Conservation (phyloP, 176 grass and related monocot species). For the Pontederia crassipes region DNA sequence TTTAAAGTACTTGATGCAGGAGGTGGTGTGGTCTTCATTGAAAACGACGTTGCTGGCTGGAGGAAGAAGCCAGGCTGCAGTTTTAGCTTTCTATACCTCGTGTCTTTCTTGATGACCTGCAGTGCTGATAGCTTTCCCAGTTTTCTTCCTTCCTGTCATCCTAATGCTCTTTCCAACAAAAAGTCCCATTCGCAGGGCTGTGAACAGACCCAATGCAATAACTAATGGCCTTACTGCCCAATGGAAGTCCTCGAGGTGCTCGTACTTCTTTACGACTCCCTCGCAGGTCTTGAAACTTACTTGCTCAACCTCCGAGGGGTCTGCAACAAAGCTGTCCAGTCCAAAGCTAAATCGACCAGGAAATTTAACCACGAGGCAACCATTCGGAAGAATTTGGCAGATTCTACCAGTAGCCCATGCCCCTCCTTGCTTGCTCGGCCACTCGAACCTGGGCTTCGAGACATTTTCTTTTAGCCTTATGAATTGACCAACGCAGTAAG, state of each 20-base stretch:
- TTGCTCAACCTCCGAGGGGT: constrained; percentile 71
- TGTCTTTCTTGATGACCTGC: constrained; percentile 19
- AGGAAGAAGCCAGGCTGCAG: no score
- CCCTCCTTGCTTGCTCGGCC: constrained; percentile 56
- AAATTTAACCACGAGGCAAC: constrained; percentile 71
- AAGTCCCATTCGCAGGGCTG: constrained; percentile 52
- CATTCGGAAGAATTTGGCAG: constrained; percentile 59
- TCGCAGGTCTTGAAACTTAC: constrained; percentile 78
- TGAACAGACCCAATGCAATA: constrained; percentile 63
- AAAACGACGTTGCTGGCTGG: no score
- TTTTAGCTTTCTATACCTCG: background rate
- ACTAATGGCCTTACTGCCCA: constrained; percentile 82
- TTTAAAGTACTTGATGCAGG: no score
- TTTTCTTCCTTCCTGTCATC: constrained; percentile 35
- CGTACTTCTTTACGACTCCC: constrained; percentile 80
- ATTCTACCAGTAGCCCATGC: constrained; percentile 53
- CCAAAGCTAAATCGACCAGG: constrained; percentile 68
- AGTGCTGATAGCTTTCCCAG: constrained; percentile 15
- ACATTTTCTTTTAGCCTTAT: constrained; percentile 48
- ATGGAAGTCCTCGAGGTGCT: constrained; percentile 89
- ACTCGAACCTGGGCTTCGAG: constrained; percentile 56
- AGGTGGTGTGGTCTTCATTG: no score
- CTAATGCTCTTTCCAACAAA: constrained; percentile 41
- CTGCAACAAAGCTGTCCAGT: constrained; percentile 44
- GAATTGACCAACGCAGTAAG: constrained; percentile 78